These are phyloP conservation scores for Aspergillus olivimuriae DNA, from an alignment of 495 filamentous ascomycete genomes.

Conservation along the genomic window DNA sequence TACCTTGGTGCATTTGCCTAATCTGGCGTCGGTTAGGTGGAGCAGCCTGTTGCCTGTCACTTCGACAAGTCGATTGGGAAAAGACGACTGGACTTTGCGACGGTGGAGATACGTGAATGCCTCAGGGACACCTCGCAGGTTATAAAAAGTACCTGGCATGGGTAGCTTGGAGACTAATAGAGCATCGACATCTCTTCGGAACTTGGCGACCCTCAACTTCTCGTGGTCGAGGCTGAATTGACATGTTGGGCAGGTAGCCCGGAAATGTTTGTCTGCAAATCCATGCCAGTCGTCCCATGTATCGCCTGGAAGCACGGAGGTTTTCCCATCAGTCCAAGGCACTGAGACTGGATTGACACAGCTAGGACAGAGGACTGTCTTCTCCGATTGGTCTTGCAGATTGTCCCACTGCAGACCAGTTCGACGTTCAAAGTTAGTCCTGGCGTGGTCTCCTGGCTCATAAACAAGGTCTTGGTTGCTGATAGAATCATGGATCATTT, in stretches of 20 bases:
- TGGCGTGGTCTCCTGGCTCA: constrained; percentile 39
- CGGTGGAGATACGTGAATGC: not conserved
- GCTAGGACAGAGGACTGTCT: constrained; percentile 49
- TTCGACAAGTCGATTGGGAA: constrained; percentile 56
- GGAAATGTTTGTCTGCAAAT: constrained; percentile 60
- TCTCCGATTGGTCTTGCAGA: constrained; percentile 40
- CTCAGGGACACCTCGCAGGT: constrained; percentile 24
- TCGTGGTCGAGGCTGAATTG: constrained; percentile 40
- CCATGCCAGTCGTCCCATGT: constrained; percentile 34
- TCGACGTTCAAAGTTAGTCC: constrained; percentile 36
- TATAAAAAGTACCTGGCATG: constrained; percentile 61
- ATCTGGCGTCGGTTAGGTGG: constrained; percentile 17
- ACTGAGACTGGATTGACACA: constrained; percentile 41
- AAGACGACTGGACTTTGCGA: constrained; percentile 22
- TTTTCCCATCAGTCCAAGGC: constrained; percentile 54
- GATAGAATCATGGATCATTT: constrained; percentile 56
- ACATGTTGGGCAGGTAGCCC: constrained; percentile 40
- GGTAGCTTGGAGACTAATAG: constrained; percentile 39
- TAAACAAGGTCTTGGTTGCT: constrained; percentile 58
- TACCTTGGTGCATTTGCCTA: constrained; percentile 8
- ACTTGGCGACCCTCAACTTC: constrained; percentile 48
- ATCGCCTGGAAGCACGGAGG: constrained; percentile 15
- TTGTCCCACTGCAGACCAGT: constrained; percentile 58
- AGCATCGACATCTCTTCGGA: constrained; percentile 43
- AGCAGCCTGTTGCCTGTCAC: constrained; percentile 31